Percentiles rank a stretch among this genome's conserved stretches.
phyloP scores from a whole-genome alignment of 257 asterid species.

The Solanum pinnatisectum region DNA sequence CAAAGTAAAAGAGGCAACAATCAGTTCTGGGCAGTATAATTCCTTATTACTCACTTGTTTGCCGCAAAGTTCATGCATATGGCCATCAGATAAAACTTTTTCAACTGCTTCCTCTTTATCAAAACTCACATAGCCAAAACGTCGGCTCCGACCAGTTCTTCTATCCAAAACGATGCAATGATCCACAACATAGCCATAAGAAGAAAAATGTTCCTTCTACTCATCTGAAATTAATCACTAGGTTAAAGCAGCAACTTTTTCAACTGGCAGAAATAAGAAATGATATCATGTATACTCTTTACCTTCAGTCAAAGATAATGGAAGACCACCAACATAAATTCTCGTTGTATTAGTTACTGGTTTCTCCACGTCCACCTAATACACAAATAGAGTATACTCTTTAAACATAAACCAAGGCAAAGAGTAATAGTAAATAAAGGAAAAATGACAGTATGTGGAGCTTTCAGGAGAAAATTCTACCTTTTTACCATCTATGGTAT shows the following conservation, averaged over 20 bases:
- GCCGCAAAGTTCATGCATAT: conserved; percentile 85
- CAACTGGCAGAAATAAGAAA: neutral
- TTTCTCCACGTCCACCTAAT: conserved; percentile 89
- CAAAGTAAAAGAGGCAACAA: neutral
- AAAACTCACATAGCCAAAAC: conserved; percentile 89
- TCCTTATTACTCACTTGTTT: conserved; percentile 57
- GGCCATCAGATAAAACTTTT: conserved; percentile 68
- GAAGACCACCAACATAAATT: conserved; percentile 89
- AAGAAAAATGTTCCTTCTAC: conserved; percentile 71
- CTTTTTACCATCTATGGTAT: conserved; percentile 77
- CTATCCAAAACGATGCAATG: conserved; percentile 85
- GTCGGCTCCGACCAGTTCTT: conserved; percentile 66
- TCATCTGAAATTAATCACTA: conserved; percentile 35
- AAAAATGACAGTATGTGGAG: neutral
- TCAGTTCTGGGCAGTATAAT: neutral
- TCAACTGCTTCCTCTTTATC: conserved; percentile 86
- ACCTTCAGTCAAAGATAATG: conserved; percentile 78
- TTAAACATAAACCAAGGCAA: neutral
- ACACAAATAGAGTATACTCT: neutral
- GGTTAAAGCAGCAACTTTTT: neutral
- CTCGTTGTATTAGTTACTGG: conserved; percentile 86
- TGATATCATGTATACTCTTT: neutral
- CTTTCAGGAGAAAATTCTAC: conserved; percentile 24
- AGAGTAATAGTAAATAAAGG: neutral
- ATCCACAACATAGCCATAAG: conserved; percentile 70